phyloP scores from a whole-genome alignment of 352 stramenopile genomes.

The Thraustochytrium striatum region DNA sequence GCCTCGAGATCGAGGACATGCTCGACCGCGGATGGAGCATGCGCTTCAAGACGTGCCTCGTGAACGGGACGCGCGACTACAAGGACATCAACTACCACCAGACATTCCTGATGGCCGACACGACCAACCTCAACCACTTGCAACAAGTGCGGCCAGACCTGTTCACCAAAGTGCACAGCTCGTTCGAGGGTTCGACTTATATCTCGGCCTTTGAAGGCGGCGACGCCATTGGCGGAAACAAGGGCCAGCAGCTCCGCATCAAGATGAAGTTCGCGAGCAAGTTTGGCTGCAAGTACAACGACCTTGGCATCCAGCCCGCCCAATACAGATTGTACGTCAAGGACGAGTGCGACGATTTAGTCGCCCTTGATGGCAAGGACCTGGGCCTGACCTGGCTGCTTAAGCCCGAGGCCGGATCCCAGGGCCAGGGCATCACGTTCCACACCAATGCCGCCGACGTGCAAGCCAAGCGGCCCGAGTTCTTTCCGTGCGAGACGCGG shows the following conservation, averaged over 20 bases:
- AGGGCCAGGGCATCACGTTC: slow-evolving; percentile 45
- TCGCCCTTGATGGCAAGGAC: background rate
- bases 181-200: slow-evolving; percentile 39
- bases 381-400: slow-evolving; percentile 33
- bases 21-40: slow-evolving; percentile 44
- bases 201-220: slow-evolving; percentile 34
- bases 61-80: slow-evolving; percentile 42
- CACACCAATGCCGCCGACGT: slow-evolving; percentile 6
- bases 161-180: slow-evolving; percentile 24
- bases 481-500: slow-evolving; percentile 25
- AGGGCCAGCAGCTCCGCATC: slow-evolving; percentile 43
- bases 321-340: slow-evolving; percentile 34
- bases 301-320: slow-evolving; percentile 30
- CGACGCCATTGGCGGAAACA: slow-evolving; percentile 42
- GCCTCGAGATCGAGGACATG: slow-evolving; percentile 45
- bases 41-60: slow-evolving; percentile 43
- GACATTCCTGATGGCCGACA: slow-evolving; percentile 34
- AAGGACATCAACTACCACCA: slow-evolving; percentile 48
- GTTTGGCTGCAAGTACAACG: slow-evolving; percentile 34
- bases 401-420: slow-evolving; percentile 43
- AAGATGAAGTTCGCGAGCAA: slow-evolving; percentile 13
- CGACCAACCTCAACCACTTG: slow-evolving; percentile 40
- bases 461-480: slow-evolving; percentile 19
- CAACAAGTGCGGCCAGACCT: slow-evolving; percentile 33
- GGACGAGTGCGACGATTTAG: slow-evolving; percentile 30